A percentile compares a stretch with the other conserved stretches of the same genome.
Evolutionary conservation across 2,329 filamentous ascomycete genomes (phyloP).

Genomic region (Chaetomium globosum): DNA sequence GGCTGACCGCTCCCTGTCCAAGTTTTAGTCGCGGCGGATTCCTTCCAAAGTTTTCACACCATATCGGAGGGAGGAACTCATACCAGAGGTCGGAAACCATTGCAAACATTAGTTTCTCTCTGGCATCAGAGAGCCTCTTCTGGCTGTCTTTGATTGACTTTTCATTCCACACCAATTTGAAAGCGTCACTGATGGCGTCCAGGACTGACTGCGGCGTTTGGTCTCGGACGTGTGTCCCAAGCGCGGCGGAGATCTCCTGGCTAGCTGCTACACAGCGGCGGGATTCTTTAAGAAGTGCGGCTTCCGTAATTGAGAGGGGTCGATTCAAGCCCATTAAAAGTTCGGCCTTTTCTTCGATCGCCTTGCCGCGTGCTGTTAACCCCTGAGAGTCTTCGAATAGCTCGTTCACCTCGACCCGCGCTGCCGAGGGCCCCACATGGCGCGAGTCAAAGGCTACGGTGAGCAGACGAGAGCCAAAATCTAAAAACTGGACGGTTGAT

Average conservation of each 20-base stretch:
- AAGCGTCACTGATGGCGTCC: neutral
- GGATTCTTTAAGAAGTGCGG: slow-evolving; percentile 1
- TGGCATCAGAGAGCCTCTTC: neutral
- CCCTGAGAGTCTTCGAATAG: neutral
- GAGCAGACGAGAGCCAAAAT: neutral
- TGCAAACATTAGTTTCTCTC: neutral
- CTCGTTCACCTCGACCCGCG: neutral
- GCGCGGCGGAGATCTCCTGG: neutral
- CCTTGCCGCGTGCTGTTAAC: neutral
- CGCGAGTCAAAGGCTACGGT: neutral
- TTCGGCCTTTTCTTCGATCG: slow-evolving; percentile 1
- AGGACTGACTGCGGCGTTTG: neutral
- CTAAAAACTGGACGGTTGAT: slow-evolving; percentile 2
- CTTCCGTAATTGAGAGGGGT: neutral
- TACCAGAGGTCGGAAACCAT: slow-evolving; percentile 8
- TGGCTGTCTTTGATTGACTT: slow-evolving; percentile 2
- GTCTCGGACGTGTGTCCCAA: neutral
- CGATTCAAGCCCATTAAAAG: neutral
- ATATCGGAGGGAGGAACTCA: neutral
- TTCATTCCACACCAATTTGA: neutral
- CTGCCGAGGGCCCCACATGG: neutral
- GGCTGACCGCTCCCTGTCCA: neutral
- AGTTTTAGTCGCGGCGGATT: neutral
- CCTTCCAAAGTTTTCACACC: neutral
- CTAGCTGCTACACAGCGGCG: neutral